phyloP scores from a whole-genome alignment of 768 basidiomycete species.

The Trametes meyenii region DNA sequence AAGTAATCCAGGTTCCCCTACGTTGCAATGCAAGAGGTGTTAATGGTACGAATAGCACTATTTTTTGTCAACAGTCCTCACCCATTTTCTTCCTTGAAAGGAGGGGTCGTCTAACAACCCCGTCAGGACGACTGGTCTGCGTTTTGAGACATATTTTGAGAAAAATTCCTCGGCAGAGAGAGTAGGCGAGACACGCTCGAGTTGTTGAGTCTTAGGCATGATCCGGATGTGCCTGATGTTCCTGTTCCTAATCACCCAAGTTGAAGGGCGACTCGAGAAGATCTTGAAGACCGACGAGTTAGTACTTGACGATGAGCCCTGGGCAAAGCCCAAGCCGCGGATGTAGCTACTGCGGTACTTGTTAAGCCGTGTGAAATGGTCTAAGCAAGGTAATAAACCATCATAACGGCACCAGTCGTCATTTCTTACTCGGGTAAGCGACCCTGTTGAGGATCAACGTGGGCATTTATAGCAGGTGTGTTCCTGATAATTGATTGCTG shows the following conservation, averaged over 20 bases:
- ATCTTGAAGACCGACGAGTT: too few relatives aligned
- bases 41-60: not conserved
- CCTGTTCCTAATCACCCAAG: too few relatives aligned
- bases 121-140: slow-evolving; percentile 30
- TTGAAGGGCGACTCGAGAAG: too few relatives aligned
- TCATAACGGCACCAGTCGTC: too few relatives aligned
- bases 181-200: slow-evolving; percentile 21
- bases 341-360: too few relatives aligned
- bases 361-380: too few relatives aligned
- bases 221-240: not conserved
- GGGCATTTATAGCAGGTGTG: not conserved
- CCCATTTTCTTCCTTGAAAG: slow-evolving; percentile 33
- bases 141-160: slow-evolving; percentile 28
- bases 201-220: slow-evolving; percentile 12
- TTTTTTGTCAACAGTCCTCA: slow-evolving; percentile 17
- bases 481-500: not conserved
- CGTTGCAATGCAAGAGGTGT: not conserved
- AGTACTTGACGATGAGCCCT: too few relatives aligned
- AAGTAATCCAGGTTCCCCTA: slow-evolving; percentile 33
- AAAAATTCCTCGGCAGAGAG: slow-evolving; percentile 28
- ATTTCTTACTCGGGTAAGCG: too few relatives aligned
- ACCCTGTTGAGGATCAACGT: too few relatives aligned
- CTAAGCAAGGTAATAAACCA: too few relatives aligned
- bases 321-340: too few relatives aligned
- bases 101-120: slow-evolving; percentile 31